Percentiles rank a stretch among this genome's conserved stretches.
phyloP scores from a whole-genome alignment of 768 basidiomycete genomes.

The Lanmaoa pseudosensibilis region DNA sequence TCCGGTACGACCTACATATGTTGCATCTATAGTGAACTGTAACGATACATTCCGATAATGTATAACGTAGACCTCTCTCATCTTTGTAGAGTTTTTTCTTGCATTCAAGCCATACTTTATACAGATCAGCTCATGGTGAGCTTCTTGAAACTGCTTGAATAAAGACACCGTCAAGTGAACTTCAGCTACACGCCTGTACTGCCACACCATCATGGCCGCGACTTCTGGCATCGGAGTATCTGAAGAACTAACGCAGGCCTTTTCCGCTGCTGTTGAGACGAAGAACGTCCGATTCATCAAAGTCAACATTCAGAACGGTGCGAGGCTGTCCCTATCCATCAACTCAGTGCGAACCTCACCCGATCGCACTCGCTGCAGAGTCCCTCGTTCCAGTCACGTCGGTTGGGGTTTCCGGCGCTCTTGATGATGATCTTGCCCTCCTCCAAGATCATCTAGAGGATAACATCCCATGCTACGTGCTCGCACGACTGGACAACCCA shows the following conservation, averaged over 20 bases:
- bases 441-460: conserved; percentile 62
- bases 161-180: background rate
- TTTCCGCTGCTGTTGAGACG: conserved; percentile 56
- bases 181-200: background rate
- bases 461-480: conserved; percentile 70
- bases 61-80: conserved; percentile 31
- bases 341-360: conserved; percentile 25
- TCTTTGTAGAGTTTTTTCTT: conserved; percentile 16
- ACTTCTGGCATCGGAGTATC: conserved; percentile 71
- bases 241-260: conserved; percentile 52
- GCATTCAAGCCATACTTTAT: background rate
- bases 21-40: conserved; percentile 37
- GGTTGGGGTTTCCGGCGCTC: conserved; percentile 47
- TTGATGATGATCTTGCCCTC: conserved; percentile 60
- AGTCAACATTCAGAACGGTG: conserved; percentile 75
- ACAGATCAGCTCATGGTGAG: background rate
- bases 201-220: conserved; percentile 60
- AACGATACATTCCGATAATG: conserved; percentile 35
- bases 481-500: conserved; percentile 62
- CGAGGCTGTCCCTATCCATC: conserved; percentile 22
- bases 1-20: conserved; percentile 28
- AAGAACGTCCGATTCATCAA: conserved; percentile 69
- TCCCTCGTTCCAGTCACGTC: conserved; percentile 61
- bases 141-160: no score
- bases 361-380: conserved; percentile 44